Conservation (phyloP, 352 stramenopile genomes). For the Phytophthora fragariaefolia region DNA sequence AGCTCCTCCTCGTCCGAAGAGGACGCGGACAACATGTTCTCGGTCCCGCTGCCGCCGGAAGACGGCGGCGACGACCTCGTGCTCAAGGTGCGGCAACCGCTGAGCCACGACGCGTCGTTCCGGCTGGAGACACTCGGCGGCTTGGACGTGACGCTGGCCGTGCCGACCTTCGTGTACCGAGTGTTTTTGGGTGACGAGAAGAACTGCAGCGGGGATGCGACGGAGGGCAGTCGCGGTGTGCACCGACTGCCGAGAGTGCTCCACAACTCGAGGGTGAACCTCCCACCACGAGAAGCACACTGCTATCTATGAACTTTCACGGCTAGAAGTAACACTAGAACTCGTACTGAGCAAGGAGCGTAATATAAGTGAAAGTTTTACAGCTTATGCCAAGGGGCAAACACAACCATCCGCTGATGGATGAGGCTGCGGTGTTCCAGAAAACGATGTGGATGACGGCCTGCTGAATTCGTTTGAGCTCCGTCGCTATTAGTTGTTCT, state of each 20-base stretch:
- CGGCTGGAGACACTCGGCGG: conserved; percentile 25
- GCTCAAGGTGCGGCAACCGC: conserved; percentile 22
- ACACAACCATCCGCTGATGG: too few species aligned
- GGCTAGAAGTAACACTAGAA: too few species aligned
- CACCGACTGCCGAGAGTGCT: conserved; percentile 35
- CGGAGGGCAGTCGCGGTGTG: conserved; percentile 24
- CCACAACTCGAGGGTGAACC: conserved; percentile 37
- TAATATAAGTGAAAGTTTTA: too few species aligned
- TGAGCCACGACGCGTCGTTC: conserved; percentile 28
- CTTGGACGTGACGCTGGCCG: conserved; percentile 21
- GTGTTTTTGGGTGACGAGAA: conserved; percentile 19
- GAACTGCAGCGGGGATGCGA: conserved; percentile 28
- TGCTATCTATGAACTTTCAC: conserved; percentile 29
- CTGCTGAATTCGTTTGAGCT: too few species aligned
- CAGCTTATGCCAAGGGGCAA: too few species aligned
- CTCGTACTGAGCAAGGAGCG: too few species aligned
- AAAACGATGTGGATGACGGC: too few species aligned
- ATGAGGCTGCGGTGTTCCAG: too few species aligned
- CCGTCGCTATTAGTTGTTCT: too few species aligned
- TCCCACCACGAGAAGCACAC: conserved; percentile 13
- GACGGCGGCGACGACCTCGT: conserved; percentile 14
- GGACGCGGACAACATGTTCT: not conserved
- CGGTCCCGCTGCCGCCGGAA: not conserved
- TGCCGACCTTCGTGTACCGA: conserved; percentile 33
- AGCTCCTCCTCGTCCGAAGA: conserved; percentile 16